Base-by-base conservation (phyloP, 345 rosid species). In the Cardiospermum halicacabum region DNA sequence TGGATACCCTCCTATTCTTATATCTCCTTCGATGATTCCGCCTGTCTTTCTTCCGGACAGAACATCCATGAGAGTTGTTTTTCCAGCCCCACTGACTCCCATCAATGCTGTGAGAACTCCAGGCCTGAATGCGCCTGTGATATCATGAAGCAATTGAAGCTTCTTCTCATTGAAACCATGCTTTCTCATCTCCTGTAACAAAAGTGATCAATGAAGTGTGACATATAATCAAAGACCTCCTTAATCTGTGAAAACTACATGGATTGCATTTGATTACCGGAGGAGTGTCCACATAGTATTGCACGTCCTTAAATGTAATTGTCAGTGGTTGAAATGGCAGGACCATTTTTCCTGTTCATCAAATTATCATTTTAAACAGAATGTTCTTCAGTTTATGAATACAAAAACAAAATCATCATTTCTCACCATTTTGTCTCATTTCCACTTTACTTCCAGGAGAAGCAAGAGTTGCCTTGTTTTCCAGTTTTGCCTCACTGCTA, bases 71-170 rank as follows among this genome's bases (percentile, higher is more conserved):
- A 87, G 69, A 16, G 94, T 87, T 30, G 86, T 87, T 66, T 85
- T 87, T 24, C 94, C 88, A 16, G 94, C 88, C 7, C 94, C 94
- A 69, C 85, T 85, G n/a, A 76, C 85, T 3, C 90, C 94, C 90
- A 87, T 85, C 43, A 87, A 31, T 22, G 90, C 94, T 16, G 88
- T 85, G 10, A 87, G 82, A 48, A 87, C 72, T 43, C 94, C 87
- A 0, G 90, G 88, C 74, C 82, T 69, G 61, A 87, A 87, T 65
- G 88, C 75, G 0, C 94, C 81, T 5, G 84, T 75, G 31, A 83
- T 72, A 34, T 75, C 77, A n/a, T 53, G 45, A 26, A 87, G 94
- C 32, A 87, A 81, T 54, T 83, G 85, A n/a, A 87, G 80, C 71
- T 65, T 79, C 68, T 59, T 81, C 62, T 71, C 67, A 69, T 57